A percentile compares a stretch with the other conserved stretches of the same genome.
These are phyloP conservation scores for Diaporthe nobilis DNA, from an alignment of 2,329 filamentous ascomycete genomes.

Conservation along the genomic window DNA sequence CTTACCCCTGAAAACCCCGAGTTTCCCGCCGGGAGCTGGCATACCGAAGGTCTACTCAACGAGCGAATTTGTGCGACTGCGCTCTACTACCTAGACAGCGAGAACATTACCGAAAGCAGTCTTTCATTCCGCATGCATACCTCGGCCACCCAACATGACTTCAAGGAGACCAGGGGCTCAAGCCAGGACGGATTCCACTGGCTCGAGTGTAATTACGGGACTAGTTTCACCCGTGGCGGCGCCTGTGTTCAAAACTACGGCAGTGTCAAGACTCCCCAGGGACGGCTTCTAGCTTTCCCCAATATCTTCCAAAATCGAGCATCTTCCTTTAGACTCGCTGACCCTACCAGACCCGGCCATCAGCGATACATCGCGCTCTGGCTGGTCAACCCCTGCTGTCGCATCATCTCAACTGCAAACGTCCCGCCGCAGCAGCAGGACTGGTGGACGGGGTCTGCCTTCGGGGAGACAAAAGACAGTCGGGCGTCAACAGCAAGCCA, in stretches of 20 bases:
- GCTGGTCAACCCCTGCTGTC: slow-evolving; percentile 69
- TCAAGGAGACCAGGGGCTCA: slow-evolving; percentile 33
- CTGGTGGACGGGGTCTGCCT: slow-evolving; percentile 53
- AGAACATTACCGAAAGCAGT: slow-evolving; percentile 69
- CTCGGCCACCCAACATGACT: slow-evolving; percentile 53
- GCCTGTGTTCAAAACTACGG: slow-evolving; percentile 61
- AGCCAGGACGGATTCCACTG: slow-evolving; percentile 51
- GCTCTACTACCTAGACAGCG: slow-evolving; percentile 72
- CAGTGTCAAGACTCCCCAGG: slow-evolving; percentile 59
- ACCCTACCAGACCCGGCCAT: slow-evolving; percentile 67
- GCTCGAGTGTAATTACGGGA: slow-evolving; percentile 55
- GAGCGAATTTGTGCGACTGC: slow-evolving; percentile 76
- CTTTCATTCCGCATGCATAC: slow-evolving; percentile 65
- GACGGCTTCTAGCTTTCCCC: slow-evolving; percentile 69
- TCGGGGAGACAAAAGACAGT: slow-evolving; percentile 21
- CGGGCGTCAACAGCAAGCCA: slow-evolving; percentile 26
- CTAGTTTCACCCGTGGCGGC: slow-evolving; percentile 50
- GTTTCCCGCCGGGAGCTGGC: slow-evolving; percentile 68
- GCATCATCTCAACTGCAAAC: slow-evolving; percentile 59
- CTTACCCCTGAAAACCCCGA: slow-evolving; percentile 70
- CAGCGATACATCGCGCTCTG: slow-evolving; percentile 73
- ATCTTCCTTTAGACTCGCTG: slow-evolving; percentile 64
- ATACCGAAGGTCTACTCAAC: slow-evolving; percentile 69
- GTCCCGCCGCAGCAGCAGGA: slow-evolving; percentile 59
- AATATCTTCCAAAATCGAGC: slow-evolving; percentile 68